phyloP scores from a whole-genome alignment of 2,329 filamentous ascomycete species.

The Byssochlamys sp. region DNA sequence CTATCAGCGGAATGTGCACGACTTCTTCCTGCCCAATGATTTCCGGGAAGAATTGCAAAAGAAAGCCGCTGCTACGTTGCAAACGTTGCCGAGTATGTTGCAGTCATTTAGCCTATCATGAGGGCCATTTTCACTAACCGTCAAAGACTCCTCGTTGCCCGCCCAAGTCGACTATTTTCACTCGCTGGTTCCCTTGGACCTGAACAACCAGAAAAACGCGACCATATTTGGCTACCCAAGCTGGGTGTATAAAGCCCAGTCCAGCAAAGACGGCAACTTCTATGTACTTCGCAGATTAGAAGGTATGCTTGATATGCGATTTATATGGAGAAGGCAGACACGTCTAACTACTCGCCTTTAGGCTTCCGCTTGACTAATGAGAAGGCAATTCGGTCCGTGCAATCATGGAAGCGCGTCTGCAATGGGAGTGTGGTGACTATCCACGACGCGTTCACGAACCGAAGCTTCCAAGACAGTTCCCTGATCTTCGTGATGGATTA shows the following conservation, averaged over 20 bases:
- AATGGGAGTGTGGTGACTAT: conserved; percentile 76
- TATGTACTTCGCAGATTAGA: conserved; percentile 82
- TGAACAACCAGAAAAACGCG: conserved; percentile 65
- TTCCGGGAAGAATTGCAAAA: conserved; percentile 80
- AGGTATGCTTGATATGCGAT: conserved; percentile 37
- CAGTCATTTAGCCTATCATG: neutral
- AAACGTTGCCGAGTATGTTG: conserved; percentile 65
- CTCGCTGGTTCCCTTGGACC: conserved; percentile 81
- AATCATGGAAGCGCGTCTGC: conserved; percentile 78
- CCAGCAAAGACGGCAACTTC: conserved; percentile 75
- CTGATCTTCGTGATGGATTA: conserved; percentile 91
- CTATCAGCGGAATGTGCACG: conserved; percentile 78
- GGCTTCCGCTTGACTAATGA: conserved; percentile 83
- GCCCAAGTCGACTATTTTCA: conserved; percentile 76
- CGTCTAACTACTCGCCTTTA: conserved; percentile 17
- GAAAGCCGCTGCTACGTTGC: conserved; percentile 74
- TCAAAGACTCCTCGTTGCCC: conserved; percentile 57
- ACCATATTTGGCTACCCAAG: conserved; percentile 76
- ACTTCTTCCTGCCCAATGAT: conserved; percentile 84
- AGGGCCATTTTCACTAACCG: conserved; percentile 7
- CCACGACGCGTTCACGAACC: conserved; percentile 85
- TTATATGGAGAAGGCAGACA: neutral
- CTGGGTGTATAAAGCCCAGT: conserved; percentile 92
- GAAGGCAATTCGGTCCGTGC: conserved; percentile 73
- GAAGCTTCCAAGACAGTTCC: conserved; percentile 88